These are phyloP conservation scores for Dictyostelium firmibasis DNA, from an alignment of 78 protist genomes.

Conservation along the genomic window DNA sequence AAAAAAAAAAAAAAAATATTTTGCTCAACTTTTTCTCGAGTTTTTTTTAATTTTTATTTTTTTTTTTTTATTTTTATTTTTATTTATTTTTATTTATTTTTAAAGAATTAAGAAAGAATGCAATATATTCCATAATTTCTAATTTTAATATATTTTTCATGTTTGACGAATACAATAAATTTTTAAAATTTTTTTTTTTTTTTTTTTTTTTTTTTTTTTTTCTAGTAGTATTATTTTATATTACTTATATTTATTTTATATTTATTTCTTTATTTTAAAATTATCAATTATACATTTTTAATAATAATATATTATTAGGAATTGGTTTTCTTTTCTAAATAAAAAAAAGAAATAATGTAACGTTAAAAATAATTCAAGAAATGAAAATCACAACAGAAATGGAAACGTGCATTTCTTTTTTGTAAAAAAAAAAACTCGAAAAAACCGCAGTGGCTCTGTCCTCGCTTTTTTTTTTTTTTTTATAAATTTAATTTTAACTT, in stretches of 20 bases:
- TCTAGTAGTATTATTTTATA: no score
- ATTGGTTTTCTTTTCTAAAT: background rate
- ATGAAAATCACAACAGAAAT: background rate
- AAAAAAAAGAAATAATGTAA: background rate
- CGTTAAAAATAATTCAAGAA: background rate
- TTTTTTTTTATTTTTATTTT: background rate
- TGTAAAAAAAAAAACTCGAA: background rate
- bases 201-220: no score
- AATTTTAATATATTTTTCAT: no score
- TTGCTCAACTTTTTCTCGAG: background rate
- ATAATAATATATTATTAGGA: no score
- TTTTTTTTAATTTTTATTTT: background rate
- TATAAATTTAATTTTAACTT: background rate
- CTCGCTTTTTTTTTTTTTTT: background rate
- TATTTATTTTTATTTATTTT: background rate
- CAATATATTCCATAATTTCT: no score
- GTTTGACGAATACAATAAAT: no score
- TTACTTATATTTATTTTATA: no score
- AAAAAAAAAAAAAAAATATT: background rate
- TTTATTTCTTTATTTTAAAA: no score
- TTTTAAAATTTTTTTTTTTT: no score
- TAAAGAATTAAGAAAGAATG: background rate
- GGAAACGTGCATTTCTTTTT: background rate
- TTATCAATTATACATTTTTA: no score
- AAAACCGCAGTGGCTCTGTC: background rate